phyloP scores from a whole-genome alignment of 306 rosid species.

The Hippophae tibetana region DNA sequence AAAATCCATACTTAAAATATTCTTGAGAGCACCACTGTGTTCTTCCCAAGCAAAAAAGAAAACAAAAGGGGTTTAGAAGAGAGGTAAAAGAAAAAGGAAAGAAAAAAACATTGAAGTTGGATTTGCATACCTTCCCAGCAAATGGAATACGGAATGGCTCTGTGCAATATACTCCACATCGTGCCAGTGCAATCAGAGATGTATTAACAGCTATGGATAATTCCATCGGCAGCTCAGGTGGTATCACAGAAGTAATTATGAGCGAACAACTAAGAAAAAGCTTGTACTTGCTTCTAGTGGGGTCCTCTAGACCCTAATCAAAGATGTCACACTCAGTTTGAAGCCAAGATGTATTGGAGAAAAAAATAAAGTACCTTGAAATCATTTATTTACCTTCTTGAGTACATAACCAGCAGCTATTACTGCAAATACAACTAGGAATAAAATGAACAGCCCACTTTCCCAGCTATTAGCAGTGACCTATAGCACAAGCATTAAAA shows the following conservation, averaged over 20 bases:
- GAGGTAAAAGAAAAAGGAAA: background rate
- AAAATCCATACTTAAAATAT: background rate
- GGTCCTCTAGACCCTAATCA: slow-evolving; percentile 92
- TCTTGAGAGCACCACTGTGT: background rate
- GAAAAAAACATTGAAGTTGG: background rate
- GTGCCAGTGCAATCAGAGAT: slow-evolving; percentile 91
- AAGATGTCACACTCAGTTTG: slow-evolving; percentile 8
- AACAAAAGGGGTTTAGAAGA: background rate
- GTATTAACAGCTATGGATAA: slow-evolving; percentile 98
- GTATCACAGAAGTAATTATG: slow-evolving; percentile 95
- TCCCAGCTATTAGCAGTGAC: slow-evolving; percentile 99
- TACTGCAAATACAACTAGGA: slow-evolving; percentile 87
- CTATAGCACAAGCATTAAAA: slow-evolving; percentile 26
- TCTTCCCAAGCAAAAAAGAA: background rate
- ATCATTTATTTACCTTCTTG: slow-evolving; percentile 51
- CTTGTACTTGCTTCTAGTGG: slow-evolving; percentile 98
- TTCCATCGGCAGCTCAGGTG: slow-evolving; percentile 99
- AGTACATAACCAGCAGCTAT: slow-evolving; percentile 99
- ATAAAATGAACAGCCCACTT: slow-evolving; percentile 90
- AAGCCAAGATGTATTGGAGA: background rate
- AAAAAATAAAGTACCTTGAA: slow-evolving; percentile 12
- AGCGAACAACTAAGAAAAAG: slow-evolving; percentile 95
- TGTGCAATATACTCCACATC: slow-evolving; percentile 90
- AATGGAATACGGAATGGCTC: slow-evolving; percentile 98
- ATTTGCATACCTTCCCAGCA: slow-evolving; percentile 84